phyloP scores from a whole-genome alignment of 164 flowering plant species.

The Kingdonia uniflora region DNA sequence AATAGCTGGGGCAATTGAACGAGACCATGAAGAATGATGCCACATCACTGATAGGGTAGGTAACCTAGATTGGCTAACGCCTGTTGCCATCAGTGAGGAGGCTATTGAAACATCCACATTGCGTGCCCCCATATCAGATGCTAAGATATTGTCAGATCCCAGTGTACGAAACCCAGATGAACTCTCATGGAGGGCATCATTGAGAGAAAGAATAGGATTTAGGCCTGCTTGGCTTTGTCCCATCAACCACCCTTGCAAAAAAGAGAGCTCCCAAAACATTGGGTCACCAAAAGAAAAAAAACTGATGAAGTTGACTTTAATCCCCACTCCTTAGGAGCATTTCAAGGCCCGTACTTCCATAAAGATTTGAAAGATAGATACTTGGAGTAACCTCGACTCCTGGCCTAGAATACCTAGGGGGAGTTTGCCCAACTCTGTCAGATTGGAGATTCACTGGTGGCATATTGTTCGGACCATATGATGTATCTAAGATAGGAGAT shows the following conservation, averaged over 20 bases:
- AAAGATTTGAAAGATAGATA: conserved; percentile 15
- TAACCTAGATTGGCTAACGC: conserved; percentile 23
- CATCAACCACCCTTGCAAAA: conserved; percentile 86
- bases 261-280: conserved; percentile 74
- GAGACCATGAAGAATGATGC: conserved; percentile 41
- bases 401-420: conserved; percentile 8
- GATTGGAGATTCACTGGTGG: conserved; percentile 7
- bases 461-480: too few relatives aligned
- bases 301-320: conserved; percentile 31
- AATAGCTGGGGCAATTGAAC: conserved; percentile 20
- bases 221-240: conserved; percentile 76
- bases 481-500: conserved; percentile 10
- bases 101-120: conserved; percentile 17
- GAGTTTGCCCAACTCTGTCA: conserved; percentile 9
- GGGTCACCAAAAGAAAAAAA: conserved; percentile 51
- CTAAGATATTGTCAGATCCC: conserved; percentile 11
- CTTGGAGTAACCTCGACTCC: conserved; percentile 13
- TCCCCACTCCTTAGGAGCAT: conserved; percentile 25
- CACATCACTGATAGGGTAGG: conserved; percentile 43
- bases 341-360: conserved; percentile 17
- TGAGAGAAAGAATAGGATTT: conserved; percentile 24
- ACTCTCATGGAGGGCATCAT: conserved; percentile 25
- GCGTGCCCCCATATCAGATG: conserved; percentile 16
- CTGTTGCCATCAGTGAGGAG: conserved; percentile 22
- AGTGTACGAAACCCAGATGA: conserved; percentile 20